Evolutionary conservation across 441 rosid genomes (phyloP).

Genomic region (Capsella rubella): DNA sequence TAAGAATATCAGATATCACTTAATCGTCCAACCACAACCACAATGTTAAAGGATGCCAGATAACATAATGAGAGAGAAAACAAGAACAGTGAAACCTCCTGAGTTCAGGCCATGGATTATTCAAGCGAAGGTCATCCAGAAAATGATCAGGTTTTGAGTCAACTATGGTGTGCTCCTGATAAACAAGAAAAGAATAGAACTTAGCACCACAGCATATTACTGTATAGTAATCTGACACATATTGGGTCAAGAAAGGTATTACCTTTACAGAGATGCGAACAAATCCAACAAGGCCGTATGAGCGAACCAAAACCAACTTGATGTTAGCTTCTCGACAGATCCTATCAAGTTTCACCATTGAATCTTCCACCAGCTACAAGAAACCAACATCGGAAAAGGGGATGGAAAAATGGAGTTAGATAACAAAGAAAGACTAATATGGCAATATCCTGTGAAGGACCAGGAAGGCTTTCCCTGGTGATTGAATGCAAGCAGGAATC

Average conservation of each 20-base stretch:
- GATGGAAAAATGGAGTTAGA: not conserved
- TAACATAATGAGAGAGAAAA: slow-evolving; percentile 16
- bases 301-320: slow-evolving; percentile 86
- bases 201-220: slow-evolving; percentile 15
- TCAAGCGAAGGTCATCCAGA: slow-evolving; percentile 90
- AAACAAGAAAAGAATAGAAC: slow-evolving; percentile 6
- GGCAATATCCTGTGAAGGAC: not conserved
- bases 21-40: slow-evolving; percentile 18
- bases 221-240: not conserved
- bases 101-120: slow-evolving; percentile 96
- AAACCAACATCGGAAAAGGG: not conserved
- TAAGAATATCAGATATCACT: slow-evolving; percentile 17
- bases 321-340: slow-evolving; percentile 89
- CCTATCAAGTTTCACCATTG: slow-evolving; percentile 83
- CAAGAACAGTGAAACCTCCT: slow-evolving; percentile 53
- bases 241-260: slow-evolving; percentile 23
- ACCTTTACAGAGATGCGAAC: slow-evolving; percentile 91
- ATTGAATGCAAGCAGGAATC: not conserved
- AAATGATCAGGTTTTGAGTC: slow-evolving; percentile 98
- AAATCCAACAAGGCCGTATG: slow-evolving; percentile 91
- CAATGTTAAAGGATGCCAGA: slow-evolving; percentile 1
- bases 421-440: not conserved
- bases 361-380: slow-evolving; percentile 82
- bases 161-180: slow-evolving; percentile 83
- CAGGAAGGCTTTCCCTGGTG: slow-evolving; percentile 1